These are phyloP conservation scores for Terfezia boudieri DNA, from an alignment of 495 filamentous ascomycete genomes.

Conservation along the genomic window DNA sequence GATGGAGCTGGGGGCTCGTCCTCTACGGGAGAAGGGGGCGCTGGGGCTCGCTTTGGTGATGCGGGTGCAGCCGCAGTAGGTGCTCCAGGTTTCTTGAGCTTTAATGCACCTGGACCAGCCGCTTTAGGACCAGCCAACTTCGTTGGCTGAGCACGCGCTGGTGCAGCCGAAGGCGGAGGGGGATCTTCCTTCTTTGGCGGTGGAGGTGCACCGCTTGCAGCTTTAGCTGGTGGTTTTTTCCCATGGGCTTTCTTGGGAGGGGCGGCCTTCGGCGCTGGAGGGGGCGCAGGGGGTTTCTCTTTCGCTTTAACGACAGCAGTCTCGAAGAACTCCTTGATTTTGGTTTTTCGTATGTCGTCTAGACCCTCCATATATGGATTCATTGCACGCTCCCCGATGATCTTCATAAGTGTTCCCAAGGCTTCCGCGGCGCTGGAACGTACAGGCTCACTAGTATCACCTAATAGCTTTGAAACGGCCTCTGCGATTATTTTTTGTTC, in stretches of 20 bases:
- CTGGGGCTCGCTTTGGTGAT: slow-evolving; percentile 27
- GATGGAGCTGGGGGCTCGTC: slow-evolving; percentile 38
- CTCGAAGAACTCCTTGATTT: slow-evolving; percentile 89
- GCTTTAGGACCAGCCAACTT: slow-evolving; percentile 46
- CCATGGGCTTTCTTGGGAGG: slow-evolving; percentile 30
- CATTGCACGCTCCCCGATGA: slow-evolving; percentile 94
- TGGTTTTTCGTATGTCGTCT: slow-evolving; percentile 87
- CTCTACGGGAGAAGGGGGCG: slow-evolving; percentile 18
- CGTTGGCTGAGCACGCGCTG: slow-evolving; percentile 34
- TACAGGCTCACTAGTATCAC: slow-evolving; percentile 65
- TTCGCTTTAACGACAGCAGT: slow-evolving; percentile 89
- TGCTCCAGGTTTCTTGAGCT: slow-evolving; percentile 38
- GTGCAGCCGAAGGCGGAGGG: slow-evolving; percentile 22
- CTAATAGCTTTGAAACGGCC: slow-evolving; percentile 61
- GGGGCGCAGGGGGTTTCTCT: slow-evolving; percentile 70
- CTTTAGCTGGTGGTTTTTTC: slow-evolving; percentile 29
- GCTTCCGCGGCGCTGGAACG: slow-evolving; percentile 77
- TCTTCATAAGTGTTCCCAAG: slow-evolving; percentile 93
- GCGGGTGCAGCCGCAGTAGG: slow-evolving; percentile 21
- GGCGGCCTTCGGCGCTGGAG: slow-evolving; percentile 38
- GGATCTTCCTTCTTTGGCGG: slow-evolving; percentile 24
- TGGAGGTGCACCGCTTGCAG: slow-evolving; percentile 21
- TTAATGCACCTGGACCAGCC: slow-evolving; percentile 41
- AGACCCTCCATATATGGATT: slow-evolving; percentile 80
- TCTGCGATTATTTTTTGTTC: slow-evolving; percentile 75